These are phyloP conservation scores for Globisporangium nunn DNA, from an alignment of 352 stramenopile genomes.

Conservation along the genomic window DNA sequence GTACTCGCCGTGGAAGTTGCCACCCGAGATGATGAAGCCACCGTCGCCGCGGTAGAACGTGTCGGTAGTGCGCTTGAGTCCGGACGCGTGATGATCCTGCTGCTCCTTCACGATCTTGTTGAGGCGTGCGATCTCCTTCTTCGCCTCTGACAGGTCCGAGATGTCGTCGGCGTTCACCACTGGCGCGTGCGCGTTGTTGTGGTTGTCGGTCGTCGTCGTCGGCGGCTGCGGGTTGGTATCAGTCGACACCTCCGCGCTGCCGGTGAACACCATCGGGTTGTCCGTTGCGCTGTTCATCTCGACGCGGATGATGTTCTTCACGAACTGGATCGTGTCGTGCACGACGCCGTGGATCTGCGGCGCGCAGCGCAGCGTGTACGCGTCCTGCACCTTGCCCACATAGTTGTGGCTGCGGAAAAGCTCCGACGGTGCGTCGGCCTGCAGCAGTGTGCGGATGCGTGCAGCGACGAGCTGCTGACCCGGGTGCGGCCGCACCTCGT, in stretches of 20 bases:
- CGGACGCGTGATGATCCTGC: slow-evolving; percentile 38
- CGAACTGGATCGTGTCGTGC: slow-evolving; percentile 85
- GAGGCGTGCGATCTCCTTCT: slow-evolving; percentile 72
- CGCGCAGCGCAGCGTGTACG: slow-evolving; percentile 85
- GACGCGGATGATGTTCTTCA: slow-evolving; percentile 78
- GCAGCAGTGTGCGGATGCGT: slow-evolving; percentile 75
- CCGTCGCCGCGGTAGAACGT: slow-evolving; percentile 74
- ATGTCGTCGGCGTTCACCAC: slow-evolving; percentile 29
- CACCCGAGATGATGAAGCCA: slow-evolving; percentile 84
- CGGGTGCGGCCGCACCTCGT: slow-evolving; percentile 74
- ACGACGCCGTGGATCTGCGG: slow-evolving; percentile 87
- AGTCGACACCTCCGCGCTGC: slow-evolving; percentile 58
- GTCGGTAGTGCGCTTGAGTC: slow-evolving; percentile 76
- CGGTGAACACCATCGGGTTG: slow-evolving; percentile 88
- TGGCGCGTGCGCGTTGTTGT: slow-evolving; percentile 12
- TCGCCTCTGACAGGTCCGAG: slow-evolving; percentile 57
- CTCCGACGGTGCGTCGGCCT: slow-evolving; percentile 70
- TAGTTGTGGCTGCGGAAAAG: slow-evolving; percentile 87
- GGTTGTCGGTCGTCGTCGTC: slow-evolving; percentile 3
- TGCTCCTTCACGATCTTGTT: slow-evolving; percentile 46
- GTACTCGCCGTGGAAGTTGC: slow-evolving; percentile 91
- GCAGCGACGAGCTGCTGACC: slow-evolving; percentile 75
- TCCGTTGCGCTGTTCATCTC: slow-evolving; percentile 89
- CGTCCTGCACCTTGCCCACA: slow-evolving; percentile 84
- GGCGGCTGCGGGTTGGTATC: slow-evolving; percentile 34